Evolutionary conservation across 2,329 filamentous ascomycete genomes (phyloP), one percentile per base, ranked within the genome.

Genomic region (Calonectria multiphialidica): DNA sequence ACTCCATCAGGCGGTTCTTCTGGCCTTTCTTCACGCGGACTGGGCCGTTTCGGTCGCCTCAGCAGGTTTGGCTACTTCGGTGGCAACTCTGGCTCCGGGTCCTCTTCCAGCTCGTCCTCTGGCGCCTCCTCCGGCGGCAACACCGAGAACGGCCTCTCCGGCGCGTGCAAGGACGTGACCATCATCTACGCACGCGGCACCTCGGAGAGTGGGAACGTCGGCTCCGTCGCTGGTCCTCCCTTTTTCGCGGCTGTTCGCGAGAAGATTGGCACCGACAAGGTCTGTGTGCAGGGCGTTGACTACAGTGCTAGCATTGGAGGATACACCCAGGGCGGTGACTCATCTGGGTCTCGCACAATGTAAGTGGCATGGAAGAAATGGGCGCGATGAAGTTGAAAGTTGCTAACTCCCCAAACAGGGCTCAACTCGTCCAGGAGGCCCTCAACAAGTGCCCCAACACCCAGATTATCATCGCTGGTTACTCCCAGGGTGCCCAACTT

Each of bases 181-280:
- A 80, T 91, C 64, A 86, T 91, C 75, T 91, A 88, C 75, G 89
- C 89, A n/a, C 86, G 89, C 21, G 89, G 89, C 10, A 90, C 89
- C 5, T 86, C 84, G 7, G 88, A 90, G 80, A 42, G 73, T 1
- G 88, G 88, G 47, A 90, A 89, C 75, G 86, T 91, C 62, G 89
- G 89, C 25, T 78, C 77, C 28, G 72, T 86, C 7, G 83, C 86
- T 2, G 89, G 89, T 1, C 88, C 88, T 2, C 85, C 87, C 1
- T 87, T 90, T 74, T 87, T 88, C 72, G 80, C 84, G 44, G 84
- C 85, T 2, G 78, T 91, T 1, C 82, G 82, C 10, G 57, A 77
- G 5, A 77, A 80, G 63, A 80, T 89, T 70, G 87, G 85, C 21
- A 81, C 80, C 7, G 81, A 80, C 47, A 85, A 86, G 66, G 78